Percentiles rank a stretch among this genome's conserved stretches.
phyloP scores from a whole-genome alignment of 2,329 filamentous ascomycete genomes.

The Zasmidium angulare region DNA sequence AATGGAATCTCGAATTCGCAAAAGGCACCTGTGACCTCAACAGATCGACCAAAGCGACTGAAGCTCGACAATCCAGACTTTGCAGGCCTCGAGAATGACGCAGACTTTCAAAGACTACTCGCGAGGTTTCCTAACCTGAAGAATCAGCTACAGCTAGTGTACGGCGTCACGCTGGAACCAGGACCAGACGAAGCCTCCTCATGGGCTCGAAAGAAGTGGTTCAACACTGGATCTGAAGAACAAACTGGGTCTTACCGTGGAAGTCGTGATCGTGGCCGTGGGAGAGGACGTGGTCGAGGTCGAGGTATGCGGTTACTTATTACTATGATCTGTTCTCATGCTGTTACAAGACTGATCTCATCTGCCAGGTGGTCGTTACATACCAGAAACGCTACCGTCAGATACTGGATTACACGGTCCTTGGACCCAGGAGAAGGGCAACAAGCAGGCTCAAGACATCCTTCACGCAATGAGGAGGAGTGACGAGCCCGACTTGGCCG shows the following conservation, averaged over 20 bases:
- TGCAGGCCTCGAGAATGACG: slow-evolving; percentile 33
- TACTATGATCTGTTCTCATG: neutral
- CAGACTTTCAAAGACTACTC: slow-evolving; percentile 35
- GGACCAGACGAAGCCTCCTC: slow-evolving; percentile 30
- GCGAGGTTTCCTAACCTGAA: slow-evolving; percentile 35
- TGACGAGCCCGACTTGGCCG: slow-evolving; percentile 33
- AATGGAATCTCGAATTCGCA: neutral
- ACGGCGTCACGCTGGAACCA: slow-evolving; percentile 38
- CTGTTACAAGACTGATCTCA: neutral
- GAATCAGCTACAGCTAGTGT: slow-evolving; percentile 35
- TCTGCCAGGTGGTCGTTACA: slow-evolving; percentile 8
- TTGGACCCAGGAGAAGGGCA: slow-evolving; percentile 41
- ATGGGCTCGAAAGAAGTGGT: slow-evolving; percentile 29
- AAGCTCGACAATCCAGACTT: slow-evolving; percentile 28
- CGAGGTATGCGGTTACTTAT: slow-evolving; percentile 4
- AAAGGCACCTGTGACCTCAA: slow-evolving; percentile 7
- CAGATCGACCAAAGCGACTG: slow-evolving; percentile 23
- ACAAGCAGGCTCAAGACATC: slow-evolving; percentile 33
- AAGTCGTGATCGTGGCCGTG: slow-evolving; percentile 23
- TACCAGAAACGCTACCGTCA: slow-evolving; percentile 2
- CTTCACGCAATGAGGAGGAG: slow-evolving; percentile 33
- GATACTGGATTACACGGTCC: slow-evolving; percentile 29
- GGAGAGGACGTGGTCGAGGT: slow-evolving; percentile 17
- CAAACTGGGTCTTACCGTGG: slow-evolving; percentile 14
- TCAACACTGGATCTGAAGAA: slow-evolving; percentile 9